Evolutionary conservation across 139 green algal species (phyloP).

Genomic region (Coelastrella sp.): DNA sequence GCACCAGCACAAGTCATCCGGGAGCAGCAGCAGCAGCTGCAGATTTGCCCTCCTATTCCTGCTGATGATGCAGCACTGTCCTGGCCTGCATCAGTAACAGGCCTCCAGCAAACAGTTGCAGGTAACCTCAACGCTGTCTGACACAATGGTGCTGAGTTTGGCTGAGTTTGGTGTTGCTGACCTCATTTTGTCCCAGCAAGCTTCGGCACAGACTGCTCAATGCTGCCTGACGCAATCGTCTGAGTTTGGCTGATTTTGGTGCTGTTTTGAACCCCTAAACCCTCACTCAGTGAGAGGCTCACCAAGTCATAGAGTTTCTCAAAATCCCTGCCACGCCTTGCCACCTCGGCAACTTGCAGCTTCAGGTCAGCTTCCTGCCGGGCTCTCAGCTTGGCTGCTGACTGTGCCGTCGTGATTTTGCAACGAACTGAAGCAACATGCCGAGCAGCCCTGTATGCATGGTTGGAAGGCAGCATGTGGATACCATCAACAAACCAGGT

Average conservation of each 20-base stretch:
- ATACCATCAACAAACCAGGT: background rate
- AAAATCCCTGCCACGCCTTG: conserved; percentile 71
- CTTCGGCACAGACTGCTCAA: background rate
- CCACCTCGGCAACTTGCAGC: conserved; percentile 46
- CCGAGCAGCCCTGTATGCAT: conserved; percentile 9
- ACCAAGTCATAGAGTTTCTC: conserved; percentile 87
- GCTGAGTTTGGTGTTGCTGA: too few species aligned
- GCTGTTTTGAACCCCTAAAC: background rate
- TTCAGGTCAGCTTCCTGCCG: conserved; percentile 44
- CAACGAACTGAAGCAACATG: conserved; percentile 23
- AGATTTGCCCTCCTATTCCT: too few species aligned
- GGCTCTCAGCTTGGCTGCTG: background rate
- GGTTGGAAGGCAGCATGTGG: background rate
- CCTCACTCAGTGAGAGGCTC: background rate
- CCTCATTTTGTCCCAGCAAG: background rate
- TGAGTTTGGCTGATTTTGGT: too few species aligned
- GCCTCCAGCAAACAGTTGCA: too few species aligned
- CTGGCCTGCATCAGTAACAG: too few species aligned
- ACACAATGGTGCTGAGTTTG: background rate
- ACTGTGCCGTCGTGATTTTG: conserved; percentile 25
- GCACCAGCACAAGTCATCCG: too few species aligned
- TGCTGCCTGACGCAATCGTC: background rate
- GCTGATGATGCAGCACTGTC: too few species aligned
- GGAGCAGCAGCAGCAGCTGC: too few species aligned
- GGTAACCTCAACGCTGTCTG: too few species aligned